Evolutionary conservation across 345 rosid species (phyloP), one percentile per base, ranked within the genome.

Genomic region (Euphorbia peplus): DNA sequence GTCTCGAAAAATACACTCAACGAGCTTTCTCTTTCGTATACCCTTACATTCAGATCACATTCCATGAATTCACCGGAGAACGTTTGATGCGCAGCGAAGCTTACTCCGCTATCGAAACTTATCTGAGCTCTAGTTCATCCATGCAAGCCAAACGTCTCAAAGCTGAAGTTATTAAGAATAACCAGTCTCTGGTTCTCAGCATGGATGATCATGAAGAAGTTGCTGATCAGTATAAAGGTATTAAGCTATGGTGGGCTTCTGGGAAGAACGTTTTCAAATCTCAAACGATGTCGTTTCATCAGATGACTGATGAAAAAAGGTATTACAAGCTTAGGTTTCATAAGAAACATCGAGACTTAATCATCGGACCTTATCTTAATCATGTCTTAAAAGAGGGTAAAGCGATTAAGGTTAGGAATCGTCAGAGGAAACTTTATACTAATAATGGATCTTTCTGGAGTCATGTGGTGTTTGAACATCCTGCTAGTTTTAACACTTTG

Each of bases 201-300:
- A 65, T 65, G 69, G 69, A 65, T 51, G 69, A 65, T 32, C 26
- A 65, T 19, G 69, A 65, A 65, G 69, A 65, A n/a, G 58, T 65
- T 48, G 24, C 69, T 9, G 57, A 47, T 32, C 42, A 65, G 18
- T 65, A 28, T n/a, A 19, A 65, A 18, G 69, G 69, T 1, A 56
- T 48, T 10, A 65, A 65, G 58, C 58, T 65, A 16, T 65, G 69
- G 69, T 65, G 69, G 69, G 69, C 58, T 16, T 65, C 69, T 4
- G 50, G 73, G 3, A 60, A 60, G 14, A 32, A 60, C 47, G 67
- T 44, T 63, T 63, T 63, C 22, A 63, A 63, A 28, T 42, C 67
- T 0, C 67, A 63, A 4, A 63, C 67, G 3, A 15, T 63, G 8
- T 63, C 67, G 25, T 63, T 63, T 15, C 21, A 63, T 25, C 67